These are phyloP conservation scores for Cryphonectria nitschkei DNA, from an alignment of 2,329 filamentous ascomycete species.

Conservation along the genomic window DNA sequence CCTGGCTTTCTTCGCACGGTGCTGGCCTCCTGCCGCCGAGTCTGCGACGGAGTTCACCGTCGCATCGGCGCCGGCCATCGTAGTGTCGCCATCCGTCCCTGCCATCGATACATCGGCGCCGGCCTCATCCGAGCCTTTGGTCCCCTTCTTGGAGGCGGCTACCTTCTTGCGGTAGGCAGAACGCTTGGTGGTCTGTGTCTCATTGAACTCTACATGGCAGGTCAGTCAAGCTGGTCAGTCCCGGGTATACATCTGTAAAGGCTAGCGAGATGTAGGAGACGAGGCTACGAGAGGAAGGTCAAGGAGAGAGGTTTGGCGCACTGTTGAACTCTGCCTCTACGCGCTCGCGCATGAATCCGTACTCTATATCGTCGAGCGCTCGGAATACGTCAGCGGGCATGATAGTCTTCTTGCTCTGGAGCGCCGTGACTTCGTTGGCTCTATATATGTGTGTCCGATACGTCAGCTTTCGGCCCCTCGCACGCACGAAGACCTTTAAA, in stretches of 20 bases:
- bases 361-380: conserved; percentile 77
- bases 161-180: conserved; percentile 73
- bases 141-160: conserved; percentile 62
- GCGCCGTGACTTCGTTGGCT: conserved; percentile 71
- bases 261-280: neutral
- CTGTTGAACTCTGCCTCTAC: conserved; percentile 78
- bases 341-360: conserved; percentile 68
- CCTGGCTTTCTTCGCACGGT: conserved; percentile 44
- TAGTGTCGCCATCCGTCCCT: conserved; percentile 36
- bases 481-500: neutral
- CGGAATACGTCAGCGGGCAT: conserved; percentile 75
- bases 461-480: conserved; percentile 11
- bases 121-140: conserved; percentile 34
- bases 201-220: conserved; percentile 64
- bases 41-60: conserved; percentile 29
- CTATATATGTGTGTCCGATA: conserved; percentile 45
- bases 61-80: conserved; percentile 30
- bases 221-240: conserved; percentile 22
- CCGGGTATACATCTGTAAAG: neutral
- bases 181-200: conserved; percentile 73
- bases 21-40: conserved; percentile 29
- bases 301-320: conserved; percentile 44
- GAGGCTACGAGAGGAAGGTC: neutral
- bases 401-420: conserved; percentile 77
- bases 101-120: conserved; percentile 37